These are phyloP conservation scores for Aspergillus sojae DNA, from an alignment of 2,329 filamentous ascomycete genomes.

Conservation along the genomic window DNA sequence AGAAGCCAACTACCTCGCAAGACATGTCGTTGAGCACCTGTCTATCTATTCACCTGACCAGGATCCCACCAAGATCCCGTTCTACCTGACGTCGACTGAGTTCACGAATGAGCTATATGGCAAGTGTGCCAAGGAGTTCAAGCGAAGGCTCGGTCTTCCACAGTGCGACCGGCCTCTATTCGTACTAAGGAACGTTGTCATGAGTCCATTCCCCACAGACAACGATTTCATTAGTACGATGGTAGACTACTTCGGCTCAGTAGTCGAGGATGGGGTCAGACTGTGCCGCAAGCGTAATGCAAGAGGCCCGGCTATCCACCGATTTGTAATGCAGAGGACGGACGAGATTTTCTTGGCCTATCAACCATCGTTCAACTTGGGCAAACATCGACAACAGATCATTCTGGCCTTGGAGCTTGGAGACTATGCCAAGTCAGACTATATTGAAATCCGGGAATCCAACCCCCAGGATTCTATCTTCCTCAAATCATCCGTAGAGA, in stretches of 20 bases:
- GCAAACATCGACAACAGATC: not conserved
- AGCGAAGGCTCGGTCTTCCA: slow-evolving; percentile 37
- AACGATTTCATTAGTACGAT: slow-evolving; percentile 10
- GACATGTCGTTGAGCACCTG: slow-evolving; percentile 45
- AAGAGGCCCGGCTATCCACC: not conserved
- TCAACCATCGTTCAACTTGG: not conserved
- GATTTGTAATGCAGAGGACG: slow-evolving; percentile 30
- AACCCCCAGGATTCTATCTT: not conserved
- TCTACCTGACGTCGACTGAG: slow-evolving; percentile 51
- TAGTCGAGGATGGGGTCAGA: slow-evolving; percentile 13
- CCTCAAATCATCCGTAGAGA: slow-evolving; percentile 3
- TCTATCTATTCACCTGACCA: slow-evolving; percentile 47
- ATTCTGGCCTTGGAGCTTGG: not conserved
- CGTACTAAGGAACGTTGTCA: slow-evolving; percentile 53
- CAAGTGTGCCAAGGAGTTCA: slow-evolving; percentile 45
- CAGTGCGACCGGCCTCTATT: slow-evolving; percentile 45
- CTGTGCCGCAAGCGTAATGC: slow-evolving; percentile 9
- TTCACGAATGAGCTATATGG: slow-evolving; percentile 48
- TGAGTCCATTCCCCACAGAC: slow-evolving; percentile 37
- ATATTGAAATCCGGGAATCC: not conserved
- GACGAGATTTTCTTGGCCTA: slow-evolving; percentile 21
- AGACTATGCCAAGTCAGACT: not conserved
- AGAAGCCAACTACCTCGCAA: slow-evolving; percentile 54
- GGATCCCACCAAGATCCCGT: slow-evolving; percentile 39
- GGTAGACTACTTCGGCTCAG: slow-evolving; percentile 1